Conservation (phyloP, 1,284 basidiomycete genomes). For the Moesziomyces sp. region DNA sequence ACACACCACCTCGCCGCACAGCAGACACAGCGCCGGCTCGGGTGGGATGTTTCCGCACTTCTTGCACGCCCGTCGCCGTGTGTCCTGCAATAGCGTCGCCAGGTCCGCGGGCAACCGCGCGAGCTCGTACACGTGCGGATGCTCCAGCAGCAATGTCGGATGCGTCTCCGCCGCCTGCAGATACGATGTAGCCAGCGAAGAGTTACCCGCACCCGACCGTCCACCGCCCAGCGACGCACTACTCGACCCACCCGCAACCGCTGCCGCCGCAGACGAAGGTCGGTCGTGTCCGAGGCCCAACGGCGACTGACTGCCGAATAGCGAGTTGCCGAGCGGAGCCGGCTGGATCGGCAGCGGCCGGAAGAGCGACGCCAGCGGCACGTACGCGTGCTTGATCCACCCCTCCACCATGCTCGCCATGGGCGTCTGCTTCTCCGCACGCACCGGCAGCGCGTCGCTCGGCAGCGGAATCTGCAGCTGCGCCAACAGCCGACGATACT, state of each 20-base stretch:
- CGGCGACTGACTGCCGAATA: slow-evolving; percentile 13
- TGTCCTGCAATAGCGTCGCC: slow-evolving; percentile 82
- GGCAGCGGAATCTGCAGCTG: slow-evolving; percentile 58
- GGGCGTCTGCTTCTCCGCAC: slow-evolving; percentile 60
- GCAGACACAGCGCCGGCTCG: slow-evolving; percentile 89
- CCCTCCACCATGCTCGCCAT: slow-evolving; percentile 65
- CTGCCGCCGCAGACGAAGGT: slow-evolving; percentile 29
- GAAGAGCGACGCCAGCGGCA: slow-evolving; percentile 64
- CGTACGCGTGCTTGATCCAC: slow-evolving; percentile 67
- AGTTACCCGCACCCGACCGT: slow-evolving; percentile 18
- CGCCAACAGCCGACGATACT: slow-evolving; percentile 58
- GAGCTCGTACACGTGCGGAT: slow-evolving; percentile 85
- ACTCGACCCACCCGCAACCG: slow-evolving; percentile 11
- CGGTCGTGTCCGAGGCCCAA: slow-evolving; percentile 17
- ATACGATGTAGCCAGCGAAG: slow-evolving; percentile 34
- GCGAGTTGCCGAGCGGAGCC: slow-evolving; percentile 30
- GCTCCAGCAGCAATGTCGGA: slow-evolving; percentile 75
- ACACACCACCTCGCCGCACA: slow-evolving; percentile 89
- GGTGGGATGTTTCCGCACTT: slow-evolving; percentile 82
- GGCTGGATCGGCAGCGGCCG: slow-evolving; percentile 63
- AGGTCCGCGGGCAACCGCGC: slow-evolving; percentile 82
- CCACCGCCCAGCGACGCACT: slow-evolving; percentile 27
- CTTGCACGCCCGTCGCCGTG: slow-evolving; percentile 77
- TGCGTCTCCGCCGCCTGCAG: slow-evolving; percentile 48
- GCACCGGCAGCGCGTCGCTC: slow-evolving; percentile 53